Base-by-base conservation (phyloP, 2,329 filamentous ascomycete genomes). In the Talaromyces sp. region DNA sequence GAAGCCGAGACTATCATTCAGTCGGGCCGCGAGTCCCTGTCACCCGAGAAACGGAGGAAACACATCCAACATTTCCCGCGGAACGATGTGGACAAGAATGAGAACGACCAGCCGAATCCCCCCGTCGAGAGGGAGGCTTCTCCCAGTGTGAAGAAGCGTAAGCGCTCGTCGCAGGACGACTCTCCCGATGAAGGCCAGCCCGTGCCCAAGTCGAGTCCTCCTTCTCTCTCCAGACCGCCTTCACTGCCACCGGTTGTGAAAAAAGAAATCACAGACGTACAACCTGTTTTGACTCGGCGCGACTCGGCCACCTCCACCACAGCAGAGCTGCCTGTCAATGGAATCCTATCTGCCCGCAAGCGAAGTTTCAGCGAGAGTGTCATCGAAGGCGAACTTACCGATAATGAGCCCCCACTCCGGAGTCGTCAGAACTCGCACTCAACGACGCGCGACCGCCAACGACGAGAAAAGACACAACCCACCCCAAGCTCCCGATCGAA, bases 1-100 rank as follows among this genome's bases (percentile, higher is more conserved):
- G 79, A 81, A 70, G 79, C 79, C 59, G 79, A 81, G 68, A 81
- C 79, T 23, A 78, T 80, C 62, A 81, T 81, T 61, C 78, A 81
- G 66, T 81, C 76, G 12, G 76, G 76, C 59, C 75, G 76, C 47
- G 76, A 79, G 65, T 76, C 75, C 34, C 65, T 78, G 60, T 79
- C 79, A 6, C 78, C 79, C 5, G 76, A 80, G 68, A 80, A 81
- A 70, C 77, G 76, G 67, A 75, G 75, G 62, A 76, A 75, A 61
- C 71, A 72, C 61, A 75, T 77, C 58, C 68, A 72, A 52, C 76
- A 78, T 67, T 71, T 76, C 59, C 70, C 70, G 57, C 69, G 70
- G 66, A 71, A 69, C 59, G 68, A 66, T 63, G 66, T 72, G 60
- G 68, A 72, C 63, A 68, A 51, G 63, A 66, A 59, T 61, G 56